Evolutionary conservation across 371 early-diverging fungal species (phyloP).

Genomic region (Mortierella sp.): DNA sequence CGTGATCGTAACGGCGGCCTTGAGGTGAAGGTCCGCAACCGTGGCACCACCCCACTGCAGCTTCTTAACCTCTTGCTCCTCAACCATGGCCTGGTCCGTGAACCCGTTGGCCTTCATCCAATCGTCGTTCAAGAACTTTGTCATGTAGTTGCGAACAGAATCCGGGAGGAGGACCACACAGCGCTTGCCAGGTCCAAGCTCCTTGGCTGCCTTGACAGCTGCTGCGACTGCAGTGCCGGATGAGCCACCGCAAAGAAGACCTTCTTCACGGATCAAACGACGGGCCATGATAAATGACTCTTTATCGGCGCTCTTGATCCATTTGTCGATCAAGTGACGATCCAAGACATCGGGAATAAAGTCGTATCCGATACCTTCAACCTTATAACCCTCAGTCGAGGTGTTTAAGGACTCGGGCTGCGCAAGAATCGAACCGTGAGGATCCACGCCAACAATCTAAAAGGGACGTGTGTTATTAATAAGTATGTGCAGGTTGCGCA

Average conservation of each 20-base stretch:
- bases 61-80: conserved; percentile 75
- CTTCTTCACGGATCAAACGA: conserved; percentile 96
- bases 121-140: conserved; percentile 94
- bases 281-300: conserved; percentile 95
- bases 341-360: conserved; percentile 95
- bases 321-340: conserved; percentile 84
- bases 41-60: conserved; percentile 85
- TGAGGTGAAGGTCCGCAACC: conserved; percentile 82
- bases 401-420: conserved; percentile 85
- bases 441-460: conserved; percentile 95
- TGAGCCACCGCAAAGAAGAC: conserved; percentile 94
- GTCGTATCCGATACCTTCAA: conserved; percentile 98
- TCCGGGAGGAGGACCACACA: conserved; percentile 96
- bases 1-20: conserved; percentile 83
- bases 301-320: conserved; percentile 96
- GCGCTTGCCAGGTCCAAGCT: conserved; percentile 86
- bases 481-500: no score
- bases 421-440: conserved; percentile 94
- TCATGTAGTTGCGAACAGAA: conserved; percentile 98
- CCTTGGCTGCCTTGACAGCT: conserved; percentile 86
- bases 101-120: conserved; percentile 92
- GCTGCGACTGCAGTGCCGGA: conserved; percentile 93
- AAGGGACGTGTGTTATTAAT: conserved; percentile 50
- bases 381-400: conserved; percentile 70
- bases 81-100: conserved; percentile 70